Conservation (phyloP, 352 stramenopile genomes). For the Pythium diclinum region DNA sequence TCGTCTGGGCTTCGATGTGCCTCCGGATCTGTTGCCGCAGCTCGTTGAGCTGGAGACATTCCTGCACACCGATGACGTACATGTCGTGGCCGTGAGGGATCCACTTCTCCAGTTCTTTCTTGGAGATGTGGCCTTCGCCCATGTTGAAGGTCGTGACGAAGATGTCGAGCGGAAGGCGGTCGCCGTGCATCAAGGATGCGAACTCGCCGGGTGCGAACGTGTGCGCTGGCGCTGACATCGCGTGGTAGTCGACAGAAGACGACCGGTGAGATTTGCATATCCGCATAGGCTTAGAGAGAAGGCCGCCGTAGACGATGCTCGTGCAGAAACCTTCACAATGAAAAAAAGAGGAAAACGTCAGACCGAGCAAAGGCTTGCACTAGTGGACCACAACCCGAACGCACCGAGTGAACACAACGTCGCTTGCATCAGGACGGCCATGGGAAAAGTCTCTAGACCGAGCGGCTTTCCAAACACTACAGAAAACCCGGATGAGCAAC, state of each 20-base stretch:
- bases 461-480: conserved; percentile 48
- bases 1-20: conserved; percentile 56
- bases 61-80: conserved; percentile 86
- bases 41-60: conserved; percentile 79
- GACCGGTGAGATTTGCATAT: conserved; percentile 15
- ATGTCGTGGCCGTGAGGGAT: conserved; percentile 78
- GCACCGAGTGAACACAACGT: conserved; percentile 50
- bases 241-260: conserved; percentile 31
- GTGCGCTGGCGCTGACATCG: conserved; percentile 34
- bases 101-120: conserved; percentile 66
- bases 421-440: conserved; percentile 66
- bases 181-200: conserved; percentile 29
- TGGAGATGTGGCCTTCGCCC: conserved; percentile 60
- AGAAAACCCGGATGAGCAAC: neutral
- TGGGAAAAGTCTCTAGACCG: conserved; percentile 38
- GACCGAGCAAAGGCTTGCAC: neutral
- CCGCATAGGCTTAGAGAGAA: conserved; percentile 17
- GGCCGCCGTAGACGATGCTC: conserved; percentile 50
- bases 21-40: conserved; percentile 54
- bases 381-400: neutral
- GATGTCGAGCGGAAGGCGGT: conserved; percentile 52
- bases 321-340: conserved; percentile 46
- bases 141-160: conserved; percentile 87
- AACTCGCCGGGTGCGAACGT: conserved; percentile 20
- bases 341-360: neutral